These are phyloP conservation scores for Ochromonas danica DNA, from an alignment of 108 stramenopile species.

Conservation along the genomic window DNA sequence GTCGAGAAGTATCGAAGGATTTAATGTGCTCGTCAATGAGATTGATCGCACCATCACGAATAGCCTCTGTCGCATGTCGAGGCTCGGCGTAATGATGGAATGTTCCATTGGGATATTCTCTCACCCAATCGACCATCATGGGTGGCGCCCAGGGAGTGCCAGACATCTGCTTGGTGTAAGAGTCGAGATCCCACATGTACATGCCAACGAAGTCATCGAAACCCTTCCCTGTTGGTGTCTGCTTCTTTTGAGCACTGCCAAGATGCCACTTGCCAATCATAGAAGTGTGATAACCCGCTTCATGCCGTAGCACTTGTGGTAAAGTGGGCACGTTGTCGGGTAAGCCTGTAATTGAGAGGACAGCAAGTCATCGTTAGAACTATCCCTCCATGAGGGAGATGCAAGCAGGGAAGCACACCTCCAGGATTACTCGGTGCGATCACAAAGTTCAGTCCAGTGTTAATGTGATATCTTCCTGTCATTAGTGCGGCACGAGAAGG, in stretches of 20 bases:
- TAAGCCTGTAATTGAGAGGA: no score
- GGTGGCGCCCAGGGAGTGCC: constrained; percentile 2
- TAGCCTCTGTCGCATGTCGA: constrained; percentile 26
- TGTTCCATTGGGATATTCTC: neutral
- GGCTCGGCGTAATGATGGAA: constrained; percentile 31
- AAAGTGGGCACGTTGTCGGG: constrained; percentile 25
- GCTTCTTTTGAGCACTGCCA: constrained; percentile 29
- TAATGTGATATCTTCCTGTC: constrained; percentile 41
- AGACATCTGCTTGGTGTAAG: constrained; percentile 9
- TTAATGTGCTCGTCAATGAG: constrained; percentile 18
- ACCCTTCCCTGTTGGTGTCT: constrained; percentile 39
- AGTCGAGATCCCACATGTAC: constrained; percentile 19
- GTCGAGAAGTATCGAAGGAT: neutral
- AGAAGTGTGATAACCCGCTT: constrained; percentile 38
- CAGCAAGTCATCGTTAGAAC: constrained; percentile 33
- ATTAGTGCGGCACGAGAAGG: constrained; percentile 40
- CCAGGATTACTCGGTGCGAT: neutral
- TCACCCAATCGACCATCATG: constrained; percentile 19
- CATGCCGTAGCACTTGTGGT: neutral
- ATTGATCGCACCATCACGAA: neutral
- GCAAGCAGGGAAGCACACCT: no score
- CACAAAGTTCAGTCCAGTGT: constrained; percentile 38
- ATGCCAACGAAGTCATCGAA: constrained; percentile 43
- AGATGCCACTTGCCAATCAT: constrained; percentile 56
- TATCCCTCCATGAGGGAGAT: constrained; percentile 5